Evolutionary conservation across 2,329 filamentous ascomycete genomes (phyloP).

Genomic region (Claviceps sp.): DNA sequence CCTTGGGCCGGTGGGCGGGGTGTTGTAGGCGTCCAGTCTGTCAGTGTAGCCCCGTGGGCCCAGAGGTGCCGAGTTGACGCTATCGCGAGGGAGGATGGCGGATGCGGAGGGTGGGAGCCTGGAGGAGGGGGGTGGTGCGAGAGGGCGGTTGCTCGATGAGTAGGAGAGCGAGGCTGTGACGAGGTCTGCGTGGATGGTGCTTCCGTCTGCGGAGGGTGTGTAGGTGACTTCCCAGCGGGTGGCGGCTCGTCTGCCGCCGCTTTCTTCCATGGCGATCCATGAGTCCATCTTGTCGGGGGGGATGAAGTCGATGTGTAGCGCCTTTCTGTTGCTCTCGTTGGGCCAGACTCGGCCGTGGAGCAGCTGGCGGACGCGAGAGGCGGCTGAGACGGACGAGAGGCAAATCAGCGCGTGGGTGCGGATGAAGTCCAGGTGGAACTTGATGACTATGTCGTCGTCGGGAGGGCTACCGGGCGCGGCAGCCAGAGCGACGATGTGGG

Average conservation of each 20-base stretch:
- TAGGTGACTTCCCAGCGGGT: conserved; percentile 64
- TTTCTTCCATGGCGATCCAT: conserved; percentile 62
- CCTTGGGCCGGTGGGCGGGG: conserved; percentile 3
- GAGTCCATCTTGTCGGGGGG: conserved; percentile 57
- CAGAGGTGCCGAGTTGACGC: conserved; percentile 22
- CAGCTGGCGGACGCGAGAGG: conserved; percentile 59
- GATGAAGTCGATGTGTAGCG: conserved; percentile 80
- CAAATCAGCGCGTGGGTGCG: conserved; percentile 76
- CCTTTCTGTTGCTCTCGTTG: conserved; percentile 70
- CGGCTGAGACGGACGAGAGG: conserved; percentile 56
- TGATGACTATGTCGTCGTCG: conserved; percentile 39
- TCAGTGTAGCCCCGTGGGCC: conserved; percentile 21
- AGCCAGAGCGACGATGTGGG: conserved; percentile 58
- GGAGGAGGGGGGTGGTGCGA: neutral
- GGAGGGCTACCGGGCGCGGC: conserved; percentile 39
- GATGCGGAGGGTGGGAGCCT: neutral
- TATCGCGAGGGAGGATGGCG: conserved; percentile 10
- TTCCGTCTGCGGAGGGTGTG: conserved; percentile 39
- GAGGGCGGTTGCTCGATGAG: conserved; percentile 6
- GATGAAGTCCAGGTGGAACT: conserved; percentile 72
- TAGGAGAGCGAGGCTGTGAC: conserved; percentile 4
- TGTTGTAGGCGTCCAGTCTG: neutral
- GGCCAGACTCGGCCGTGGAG: conserved; percentile 79
- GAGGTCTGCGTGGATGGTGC: conserved; percentile 30
- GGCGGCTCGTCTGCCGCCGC: conserved; percentile 26